phyloP scores from a whole-genome alignment of 495 filamentous ascomycete genomes.

The Xylona heveae region DNA sequence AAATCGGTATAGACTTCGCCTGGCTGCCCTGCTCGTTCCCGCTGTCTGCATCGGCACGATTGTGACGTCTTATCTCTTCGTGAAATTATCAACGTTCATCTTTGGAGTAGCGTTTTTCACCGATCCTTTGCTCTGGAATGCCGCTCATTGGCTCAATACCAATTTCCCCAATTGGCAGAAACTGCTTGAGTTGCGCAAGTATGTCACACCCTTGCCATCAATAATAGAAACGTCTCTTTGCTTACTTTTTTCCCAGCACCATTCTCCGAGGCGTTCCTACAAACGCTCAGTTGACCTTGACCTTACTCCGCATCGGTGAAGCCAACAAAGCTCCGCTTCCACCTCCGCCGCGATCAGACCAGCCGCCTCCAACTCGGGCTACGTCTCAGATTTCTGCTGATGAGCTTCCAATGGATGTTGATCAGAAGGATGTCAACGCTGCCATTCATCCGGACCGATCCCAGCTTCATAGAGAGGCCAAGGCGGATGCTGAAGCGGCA shows the following conservation, averaged over 20 bases:
- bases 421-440: conserved; percentile 18
- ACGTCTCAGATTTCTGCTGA: conserved; percentile 22
- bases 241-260: conserved; percentile 23
- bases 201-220: conserved; percentile 4
- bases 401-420: conserved; percentile 13
- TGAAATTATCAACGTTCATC: conserved; percentile 43
- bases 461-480: background rate
- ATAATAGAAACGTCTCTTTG: conserved; percentile 1
- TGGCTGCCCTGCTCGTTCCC: conserved; percentile 38
- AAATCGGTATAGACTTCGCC: conserved; percentile 34
- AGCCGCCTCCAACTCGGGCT: conserved; percentile 30
- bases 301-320: conserved; percentile 69
- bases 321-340: conserved; percentile 63
- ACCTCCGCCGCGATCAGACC: conserved; percentile 41
- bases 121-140: conserved; percentile 45
- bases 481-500: background rate
- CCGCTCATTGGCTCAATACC: conserved; percentile 36
- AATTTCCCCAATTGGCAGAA: conserved; percentile 59
- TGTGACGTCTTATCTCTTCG: conserved; percentile 48
- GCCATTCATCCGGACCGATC: conserved; percentile 21
- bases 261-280: conserved; percentile 71
- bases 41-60: conserved; percentile 36
- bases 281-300: conserved; percentile 70
- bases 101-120: conserved; percentile 60
- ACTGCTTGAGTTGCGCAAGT: conserved; percentile 47